phyloP scores from a whole-genome alignment of 2,329 filamentous ascomycete species.

The Neurospora sp. region DNA sequence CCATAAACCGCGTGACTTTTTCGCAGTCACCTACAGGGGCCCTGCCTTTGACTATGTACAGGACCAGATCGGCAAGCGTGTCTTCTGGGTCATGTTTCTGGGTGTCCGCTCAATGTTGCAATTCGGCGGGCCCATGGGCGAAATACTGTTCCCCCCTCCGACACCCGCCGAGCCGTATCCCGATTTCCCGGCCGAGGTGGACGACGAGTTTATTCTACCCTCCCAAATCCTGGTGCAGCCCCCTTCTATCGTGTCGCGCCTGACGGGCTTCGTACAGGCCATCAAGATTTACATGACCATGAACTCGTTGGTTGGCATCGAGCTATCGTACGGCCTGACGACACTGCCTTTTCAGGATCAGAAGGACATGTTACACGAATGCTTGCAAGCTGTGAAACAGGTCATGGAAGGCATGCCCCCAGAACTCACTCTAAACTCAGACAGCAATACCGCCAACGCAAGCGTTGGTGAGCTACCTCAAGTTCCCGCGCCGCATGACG shows the following conservation, averaged over 20 bases:
- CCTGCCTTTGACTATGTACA: conserved; percentile 58
- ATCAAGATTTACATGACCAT: conserved; percentile 73
- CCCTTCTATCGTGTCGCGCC: conserved; percentile 54
- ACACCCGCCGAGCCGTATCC: conserved; percentile 70
- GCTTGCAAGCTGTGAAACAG: conserved; percentile 59
- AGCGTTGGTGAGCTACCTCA: conserved; percentile 12
- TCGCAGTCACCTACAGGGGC: conserved; percentile 18
- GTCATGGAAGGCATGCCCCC: conserved; percentile 58
- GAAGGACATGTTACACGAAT: conserved; percentile 60
- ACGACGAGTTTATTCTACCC: conserved; percentile 70
- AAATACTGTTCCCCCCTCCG: conserved; percentile 65
- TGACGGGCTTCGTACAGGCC: conserved; percentile 74
- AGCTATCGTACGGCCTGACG: conserved; percentile 72
- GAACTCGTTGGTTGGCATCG: conserved; percentile 67
- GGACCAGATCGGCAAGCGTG: conserved; percentile 63
- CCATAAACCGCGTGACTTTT: conserved; percentile 41
- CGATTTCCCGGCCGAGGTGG: conserved; percentile 69
- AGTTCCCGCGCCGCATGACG: conserved; percentile 15
- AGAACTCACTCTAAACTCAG: conserved; percentile 40
- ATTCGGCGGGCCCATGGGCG: conserved; percentile 60
- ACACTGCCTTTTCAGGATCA: conserved; percentile 73
- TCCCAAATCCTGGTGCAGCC: conserved; percentile 64
- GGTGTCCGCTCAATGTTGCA: conserved; percentile 69
- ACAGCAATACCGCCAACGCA: conserved; percentile 25
- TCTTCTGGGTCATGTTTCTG: conserved; percentile 79